Evolutionary conservation across 1,139 yeast species (phyloP).

Genomic region (Pichia sp.): DNA sequence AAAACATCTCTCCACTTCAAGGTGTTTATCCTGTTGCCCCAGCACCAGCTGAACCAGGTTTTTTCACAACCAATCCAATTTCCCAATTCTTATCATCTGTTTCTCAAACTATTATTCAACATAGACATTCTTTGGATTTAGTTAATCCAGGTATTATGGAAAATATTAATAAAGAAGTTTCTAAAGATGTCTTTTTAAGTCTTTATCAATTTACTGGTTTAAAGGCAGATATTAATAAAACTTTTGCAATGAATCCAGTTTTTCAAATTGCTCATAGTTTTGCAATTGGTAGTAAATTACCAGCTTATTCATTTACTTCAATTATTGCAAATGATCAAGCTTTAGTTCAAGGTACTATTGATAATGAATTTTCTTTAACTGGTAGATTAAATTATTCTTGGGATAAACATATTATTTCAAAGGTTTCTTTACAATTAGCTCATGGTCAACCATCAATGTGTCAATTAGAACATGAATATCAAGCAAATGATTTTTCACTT

Average conservation of each 20-base stretch:
- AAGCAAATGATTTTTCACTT: conserved; percentile 80
- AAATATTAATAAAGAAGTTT: conserved; percentile 86
- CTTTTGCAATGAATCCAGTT: conserved; percentile 85
- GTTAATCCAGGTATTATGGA: conserved; percentile 94
- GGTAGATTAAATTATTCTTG: conserved; percentile 94
- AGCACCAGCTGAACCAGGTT: conserved; percentile 44
- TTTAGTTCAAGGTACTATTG: conserved; percentile 87
- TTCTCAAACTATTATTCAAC: conserved; percentile 64
- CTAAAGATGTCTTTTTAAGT: conserved; percentile 84
- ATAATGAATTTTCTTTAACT: conserved; percentile 75
- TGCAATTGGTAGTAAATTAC: conserved; percentile 82
- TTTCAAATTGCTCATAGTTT: conserved; percentile 97
- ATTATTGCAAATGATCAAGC: conserved; percentile 82
- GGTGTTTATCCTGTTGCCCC: conserved; percentile 46
- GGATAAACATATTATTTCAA: conserved; percentile 73
- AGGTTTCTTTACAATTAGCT: conserved; percentile 84
- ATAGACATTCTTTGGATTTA: conserved; percentile 76
- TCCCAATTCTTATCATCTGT: conserved; percentile 76
- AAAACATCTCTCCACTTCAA: conserved; percentile 49
- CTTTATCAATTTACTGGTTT: conserved; percentile 94
- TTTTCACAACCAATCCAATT: conserved; percentile 85
- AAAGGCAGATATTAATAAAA: conserved; percentile 94
- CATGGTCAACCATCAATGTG: conserved; percentile 89
- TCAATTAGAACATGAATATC: conserved; percentile 94
- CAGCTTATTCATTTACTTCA: conserved; percentile 89